A percentile compares a stretch with the other conserved stretches of the same genome.
phyloP scores from a whole-genome alignment of 768 basidiomycete genomes.

The Serpula lacrymans region DNA sequence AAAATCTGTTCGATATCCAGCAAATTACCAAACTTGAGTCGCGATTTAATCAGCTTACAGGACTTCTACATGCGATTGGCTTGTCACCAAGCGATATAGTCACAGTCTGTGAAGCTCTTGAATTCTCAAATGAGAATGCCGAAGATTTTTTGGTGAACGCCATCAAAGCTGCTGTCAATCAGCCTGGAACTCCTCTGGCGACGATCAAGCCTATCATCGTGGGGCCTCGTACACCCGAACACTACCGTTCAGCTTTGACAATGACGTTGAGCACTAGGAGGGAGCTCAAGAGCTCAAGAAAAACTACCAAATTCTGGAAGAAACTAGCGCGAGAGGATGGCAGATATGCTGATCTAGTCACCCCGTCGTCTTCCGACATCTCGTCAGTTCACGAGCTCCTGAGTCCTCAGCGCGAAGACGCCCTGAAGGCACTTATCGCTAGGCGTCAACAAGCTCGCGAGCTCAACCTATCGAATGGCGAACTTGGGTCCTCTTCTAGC shows the following conservation, averaged over 20 bases:
- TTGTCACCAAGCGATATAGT: constrained; percentile 20
- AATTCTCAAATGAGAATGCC: constrained; percentile 27
- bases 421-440: constrained; percentile 36
- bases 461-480: neutral
- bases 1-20: constrained; percentile 16
- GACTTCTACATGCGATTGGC: constrained; percentile 24
- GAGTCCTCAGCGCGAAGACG: constrained; percentile 24
- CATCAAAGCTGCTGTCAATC: constrained; percentile 39
- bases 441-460: constrained; percentile 13
- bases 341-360: constrained; percentile 15
- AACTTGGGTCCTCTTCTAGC: too few relatives aligned
- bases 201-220: constrained; percentile 34
- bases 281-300: constrained; percentile 41
- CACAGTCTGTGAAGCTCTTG: constrained; percentile 16
- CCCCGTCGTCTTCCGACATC: constrained; percentile 29
- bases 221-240: constrained; percentile 35
- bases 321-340: constrained; percentile 33
- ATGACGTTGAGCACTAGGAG: constrained; percentile 42
- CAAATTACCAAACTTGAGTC: constrained; percentile 25
- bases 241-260: constrained; percentile 45
- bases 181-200: constrained; percentile 40
- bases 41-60: constrained; percentile 18
- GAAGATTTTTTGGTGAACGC: constrained; percentile 43
- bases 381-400: constrained; percentile 24
- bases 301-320: constrained; percentile 46